phyloP scores from a whole-genome alignment of 108 stramenopile genomes.

The Asterionellopsis glacialis region DNA sequence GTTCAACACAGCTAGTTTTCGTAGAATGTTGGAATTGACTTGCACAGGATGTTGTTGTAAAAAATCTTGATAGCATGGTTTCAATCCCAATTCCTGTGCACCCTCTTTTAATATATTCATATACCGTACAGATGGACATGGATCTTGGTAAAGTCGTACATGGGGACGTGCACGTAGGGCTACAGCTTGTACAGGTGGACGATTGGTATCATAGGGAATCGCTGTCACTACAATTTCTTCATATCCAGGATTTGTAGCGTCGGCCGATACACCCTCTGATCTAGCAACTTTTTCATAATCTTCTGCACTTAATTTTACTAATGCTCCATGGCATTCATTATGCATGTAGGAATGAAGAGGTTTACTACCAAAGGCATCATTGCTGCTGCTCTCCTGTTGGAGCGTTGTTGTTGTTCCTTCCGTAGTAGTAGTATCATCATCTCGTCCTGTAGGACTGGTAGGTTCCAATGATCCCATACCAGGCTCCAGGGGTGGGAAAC shows the following conservation, averaged over 20 bases:
- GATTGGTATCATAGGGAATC: conserved; percentile 19
- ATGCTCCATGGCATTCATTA: conserved; percentile 54
- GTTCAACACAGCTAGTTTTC: too few species aligned
- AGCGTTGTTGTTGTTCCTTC: neutral
- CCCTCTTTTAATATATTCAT: conserved; percentile 47
- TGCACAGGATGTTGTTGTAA: conserved; percentile 37
- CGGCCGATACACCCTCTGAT: conserved; percentile 41
- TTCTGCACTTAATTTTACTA: conserved; percentile 31
- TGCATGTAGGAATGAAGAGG: conserved; percentile 25
- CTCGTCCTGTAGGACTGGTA: neutral
- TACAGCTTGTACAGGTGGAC: conserved; percentile 37
- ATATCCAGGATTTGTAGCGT: conserved; percentile 22
- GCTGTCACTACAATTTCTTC: conserved; percentile 39
- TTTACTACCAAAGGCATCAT: conserved; percentile 10
- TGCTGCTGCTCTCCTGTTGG: too few species aligned
- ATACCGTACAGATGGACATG: conserved; percentile 38
- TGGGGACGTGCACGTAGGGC: conserved; percentile 35
- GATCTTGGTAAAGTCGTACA: conserved; percentile 34
- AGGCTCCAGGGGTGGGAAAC: conserved; percentile 51
- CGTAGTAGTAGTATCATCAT: neutral
- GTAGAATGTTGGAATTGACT: neutral
- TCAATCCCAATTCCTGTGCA: conserved; percentile 37
- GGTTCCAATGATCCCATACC: conserved; percentile 52
- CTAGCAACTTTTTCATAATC: conserved; percentile 45
- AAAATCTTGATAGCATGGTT: conserved; percentile 40